Conservation (phyloP, 2,329 filamentous ascomycete genomes). For the Verticillium dahliae region DNA sequence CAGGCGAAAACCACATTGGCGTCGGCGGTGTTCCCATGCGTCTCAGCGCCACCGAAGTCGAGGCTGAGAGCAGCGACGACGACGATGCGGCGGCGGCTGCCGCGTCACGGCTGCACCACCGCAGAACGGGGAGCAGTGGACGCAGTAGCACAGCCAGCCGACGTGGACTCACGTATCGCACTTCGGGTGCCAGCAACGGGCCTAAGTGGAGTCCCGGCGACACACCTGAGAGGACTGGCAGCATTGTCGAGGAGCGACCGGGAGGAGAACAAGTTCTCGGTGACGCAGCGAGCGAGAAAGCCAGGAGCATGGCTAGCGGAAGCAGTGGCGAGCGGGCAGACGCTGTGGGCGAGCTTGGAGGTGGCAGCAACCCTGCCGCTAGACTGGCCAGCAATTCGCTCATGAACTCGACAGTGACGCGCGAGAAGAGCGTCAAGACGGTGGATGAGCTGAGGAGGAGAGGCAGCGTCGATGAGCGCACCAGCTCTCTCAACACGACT, state of each 20-base stretch:
- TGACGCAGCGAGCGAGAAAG: slow-evolving; percentile 37
- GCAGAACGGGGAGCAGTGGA: slow-evolving; percentile 68
- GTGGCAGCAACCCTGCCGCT: slow-evolving; percentile 24
- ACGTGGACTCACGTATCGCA: slow-evolving; percentile 40
- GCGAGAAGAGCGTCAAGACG: slow-evolving; percentile 60
- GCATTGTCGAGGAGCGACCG: slow-evolving; percentile 36
- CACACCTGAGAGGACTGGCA: slow-evolving; percentile 49
- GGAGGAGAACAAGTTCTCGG: slow-evolving; percentile 13
- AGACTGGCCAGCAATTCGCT: slow-evolving; percentile 53
- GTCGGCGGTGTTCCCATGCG: slow-evolving; percentile 81
- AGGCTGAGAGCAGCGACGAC: slow-evolving; percentile 77
- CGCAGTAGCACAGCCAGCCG: slow-evolving; percentile 55
- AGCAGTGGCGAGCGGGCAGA: slow-evolving; percentile 57
- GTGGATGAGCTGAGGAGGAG: slow-evolving; percentile 67
- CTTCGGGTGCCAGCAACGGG: slow-evolving; percentile 38
- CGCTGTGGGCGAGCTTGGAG: slow-evolving; percentile 47
- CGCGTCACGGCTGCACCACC: slow-evolving; percentile 38
- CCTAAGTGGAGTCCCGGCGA: slow-evolving; percentile 46
- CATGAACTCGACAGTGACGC: slow-evolving; percentile 49
- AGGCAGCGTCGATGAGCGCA: slow-evolving; percentile 79
- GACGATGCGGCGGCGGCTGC: slow-evolving; percentile 40
- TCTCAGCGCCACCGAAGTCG: slow-evolving; percentile 90
- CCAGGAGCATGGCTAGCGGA: slow-evolving; percentile 46
- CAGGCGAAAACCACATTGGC: slow-evolving; percentile 67
- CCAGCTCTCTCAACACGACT: slow-evolving; percentile 61